Conservation (phyloP, 1,139 yeast genomes). For the Protomyces inundatus region DNA sequence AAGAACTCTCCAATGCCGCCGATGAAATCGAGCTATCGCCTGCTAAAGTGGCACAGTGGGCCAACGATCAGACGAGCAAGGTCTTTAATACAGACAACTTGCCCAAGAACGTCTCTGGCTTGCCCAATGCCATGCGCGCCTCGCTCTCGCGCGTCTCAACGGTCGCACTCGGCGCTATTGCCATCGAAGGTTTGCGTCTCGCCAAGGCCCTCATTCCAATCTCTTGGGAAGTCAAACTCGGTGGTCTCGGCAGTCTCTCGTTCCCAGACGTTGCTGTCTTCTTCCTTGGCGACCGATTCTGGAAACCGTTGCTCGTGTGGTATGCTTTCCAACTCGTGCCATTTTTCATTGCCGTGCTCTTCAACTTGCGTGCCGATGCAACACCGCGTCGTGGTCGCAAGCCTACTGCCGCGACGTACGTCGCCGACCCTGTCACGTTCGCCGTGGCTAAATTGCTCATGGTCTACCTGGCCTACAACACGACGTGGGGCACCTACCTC, state of each 20-base stretch:
- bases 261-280: slow-evolving; percentile 26
- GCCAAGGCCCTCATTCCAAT: slow-evolving; percentile 23
- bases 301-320: slow-evolving; percentile 27
- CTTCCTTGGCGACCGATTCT: slow-evolving; percentile 23
- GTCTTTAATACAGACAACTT: slow-evolving; percentile 1
- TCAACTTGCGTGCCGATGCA: slow-evolving; percentile 21
- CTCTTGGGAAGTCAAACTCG: slow-evolving; percentile 21
- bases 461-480: slow-evolving; percentile 24
- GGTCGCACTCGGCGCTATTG: slow-evolving; percentile 15
- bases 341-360: slow-evolving; percentile 8
- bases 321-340: slow-evolving; percentile 20
- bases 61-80: slow-evolving; percentile 12
- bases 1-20: slow-evolving; percentile 1
- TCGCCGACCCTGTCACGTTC: slow-evolving; percentile 26
- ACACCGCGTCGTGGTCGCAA: slow-evolving; percentile 10
- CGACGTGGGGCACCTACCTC: slow-evolving; percentile 1
- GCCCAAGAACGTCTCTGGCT: slow-evolving; percentile 3
- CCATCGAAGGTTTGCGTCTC: slow-evolving; percentile 20
- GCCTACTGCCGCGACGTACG: slow-evolving; percentile 1
- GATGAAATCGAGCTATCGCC: slow-evolving; percentile 19
- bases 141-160: slow-evolving; percentile 17
- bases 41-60: slow-evolving; percentile 22
- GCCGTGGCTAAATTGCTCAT: slow-evolving; percentile 23
- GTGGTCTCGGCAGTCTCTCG: slow-evolving; percentile 11
- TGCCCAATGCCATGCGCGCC: slow-evolving; percentile 8